Base-by-base conservation (phyloP, 2,329 filamentous ascomycete species). In the Nemania diffusa region DNA sequence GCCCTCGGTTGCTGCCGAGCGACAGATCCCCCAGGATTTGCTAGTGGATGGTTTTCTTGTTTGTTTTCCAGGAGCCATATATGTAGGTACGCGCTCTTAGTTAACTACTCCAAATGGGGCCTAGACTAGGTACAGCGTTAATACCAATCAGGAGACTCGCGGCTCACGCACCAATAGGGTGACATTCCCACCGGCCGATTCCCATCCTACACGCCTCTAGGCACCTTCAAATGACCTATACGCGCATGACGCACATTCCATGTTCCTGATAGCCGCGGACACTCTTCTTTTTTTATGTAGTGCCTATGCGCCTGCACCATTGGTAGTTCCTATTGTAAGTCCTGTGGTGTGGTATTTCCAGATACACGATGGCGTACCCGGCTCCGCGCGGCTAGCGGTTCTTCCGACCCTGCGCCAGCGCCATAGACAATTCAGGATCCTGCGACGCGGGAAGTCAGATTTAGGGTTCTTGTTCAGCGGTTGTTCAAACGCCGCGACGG, bases 21-120 rank as follows among this genome's bases (percentile, higher is more conserved):
- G 44, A 5, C 29, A 27, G 17, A 59, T 48, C 50, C 64, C 64
- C 57, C 64, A 62, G 57, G 51, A 27, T 65, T 56, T 27, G 44
- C 20, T 37, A 24, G 20, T 29, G 6, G 17, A 48, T 20, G 20
- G 20, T 8, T 17, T 17, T 20, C 6, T 26, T 13, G 7, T 48
- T 48, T 24, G 17, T 24, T 26, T 20, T 46, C 8, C 15, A 40
- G 34, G 8, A 40, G 34, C 34, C 34, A 40, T 3, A 40, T n/a
- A n/a, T n/a, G n/a, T n/a, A n/a, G n/a, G n/a, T 56, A 65, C 50
- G 48, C 64, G 64, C 64, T 60, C 48, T 59, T 67, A 67, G n/a
- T 55, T 20, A 34, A 42, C 22, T 17, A 8, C 15, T n/a, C 11
- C 7, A 26, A 13, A 57, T 26, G 8, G 2, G 13, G 9, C n/a